A percentile compares a stretch with the other conserved stretches of the same genome.
phyloP scores from a whole-genome alignment of 2,329 filamentous ascomycete species.

The Penicillium sp. region DNA sequence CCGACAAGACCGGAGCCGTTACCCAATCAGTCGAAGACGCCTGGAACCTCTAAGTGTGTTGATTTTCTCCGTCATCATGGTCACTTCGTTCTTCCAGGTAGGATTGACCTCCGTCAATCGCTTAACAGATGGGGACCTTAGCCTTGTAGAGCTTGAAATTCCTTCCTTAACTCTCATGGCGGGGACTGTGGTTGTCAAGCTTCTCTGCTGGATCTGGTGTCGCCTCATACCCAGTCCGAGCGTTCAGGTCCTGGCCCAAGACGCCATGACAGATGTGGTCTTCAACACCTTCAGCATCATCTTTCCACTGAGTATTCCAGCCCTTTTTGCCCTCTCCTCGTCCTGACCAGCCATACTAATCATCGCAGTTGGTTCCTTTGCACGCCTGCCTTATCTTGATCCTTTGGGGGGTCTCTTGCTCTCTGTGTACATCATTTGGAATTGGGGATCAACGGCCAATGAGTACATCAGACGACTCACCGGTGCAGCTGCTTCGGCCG shows the following conservation, averaged over 20 bases:
- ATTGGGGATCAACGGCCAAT: slow-evolving; percentile 64
- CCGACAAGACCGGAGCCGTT: slow-evolving; percentile 64
- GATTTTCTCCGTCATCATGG: slow-evolving; percentile 69
- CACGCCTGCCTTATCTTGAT: slow-evolving; percentile 62
- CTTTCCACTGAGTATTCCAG: slow-evolving; percentile 67
- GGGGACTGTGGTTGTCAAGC: slow-evolving; percentile 79
- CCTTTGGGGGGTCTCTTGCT: slow-evolving; percentile 65
- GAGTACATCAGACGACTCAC: slow-evolving; percentile 67
- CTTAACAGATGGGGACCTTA: slow-evolving; percentile 61
- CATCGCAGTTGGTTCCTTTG: slow-evolving; percentile 38
- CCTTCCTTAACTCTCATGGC: slow-evolving; percentile 81
- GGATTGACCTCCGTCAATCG: slow-evolving; percentile 64
- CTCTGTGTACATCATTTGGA: slow-evolving; percentile 64
- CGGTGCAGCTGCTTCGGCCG: slow-evolving; percentile 63
- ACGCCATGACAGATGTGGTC: slow-evolving; percentile 76
- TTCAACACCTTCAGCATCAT: slow-evolving; percentile 91
- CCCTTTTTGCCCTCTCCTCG: neutral
- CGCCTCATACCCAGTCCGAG: slow-evolving; percentile 83
- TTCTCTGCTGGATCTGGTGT: slow-evolving; percentile 84
- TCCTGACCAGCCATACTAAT: neutral
- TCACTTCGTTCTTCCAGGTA: slow-evolving; percentile 66
- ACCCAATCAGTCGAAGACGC: slow-evolving; percentile 65
- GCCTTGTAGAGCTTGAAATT: slow-evolving; percentile 72
- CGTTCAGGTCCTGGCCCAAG: slow-evolving; percentile 76
- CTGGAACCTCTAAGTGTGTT: slow-evolving; percentile 69